Evolutionary conservation across 2,329 filamentous ascomycete species (phyloP).

Genomic region (Penicillium sclerotigenum): DNA sequence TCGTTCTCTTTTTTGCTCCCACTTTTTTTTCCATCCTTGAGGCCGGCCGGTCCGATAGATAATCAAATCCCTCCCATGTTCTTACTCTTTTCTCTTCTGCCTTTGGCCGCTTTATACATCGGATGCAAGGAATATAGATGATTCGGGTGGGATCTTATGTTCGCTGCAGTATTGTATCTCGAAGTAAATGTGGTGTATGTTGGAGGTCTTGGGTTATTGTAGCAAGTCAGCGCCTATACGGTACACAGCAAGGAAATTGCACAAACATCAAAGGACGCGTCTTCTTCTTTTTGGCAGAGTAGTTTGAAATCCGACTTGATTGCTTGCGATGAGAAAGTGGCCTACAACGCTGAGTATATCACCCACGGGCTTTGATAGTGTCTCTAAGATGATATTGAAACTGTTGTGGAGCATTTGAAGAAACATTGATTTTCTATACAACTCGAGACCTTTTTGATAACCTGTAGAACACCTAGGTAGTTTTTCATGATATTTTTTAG

Average conservation of each 20-base stretch:
- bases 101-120: neutral
- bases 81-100: slow-evolving; percentile 2
- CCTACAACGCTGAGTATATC: too few species aligned
- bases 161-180: neutral
- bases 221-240: neutral
- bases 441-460: neutral
- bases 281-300: neutral
- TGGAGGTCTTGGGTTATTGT: neutral
- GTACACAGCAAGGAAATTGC: neutral
- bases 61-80: slow-evolving; percentile 21
- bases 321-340: neutral
- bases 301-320: neutral
- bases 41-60: slow-evolving; percentile 31
- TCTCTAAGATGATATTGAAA: neutral
- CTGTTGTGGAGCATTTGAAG: neutral
- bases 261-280: too few species aligned
- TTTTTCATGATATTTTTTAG: neutral
- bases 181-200: neutral
- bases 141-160: neutral
- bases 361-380: neutral
- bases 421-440: neutral
- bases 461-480: neutral
- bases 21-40: slow-evolving; percentile 14
- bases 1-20: slow-evolving; percentile 3
- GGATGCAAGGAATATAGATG: slow-evolving; percentile 5